Conservation (phyloP, 306 rosid species). For the Styphnolobium japonicum region DNA sequence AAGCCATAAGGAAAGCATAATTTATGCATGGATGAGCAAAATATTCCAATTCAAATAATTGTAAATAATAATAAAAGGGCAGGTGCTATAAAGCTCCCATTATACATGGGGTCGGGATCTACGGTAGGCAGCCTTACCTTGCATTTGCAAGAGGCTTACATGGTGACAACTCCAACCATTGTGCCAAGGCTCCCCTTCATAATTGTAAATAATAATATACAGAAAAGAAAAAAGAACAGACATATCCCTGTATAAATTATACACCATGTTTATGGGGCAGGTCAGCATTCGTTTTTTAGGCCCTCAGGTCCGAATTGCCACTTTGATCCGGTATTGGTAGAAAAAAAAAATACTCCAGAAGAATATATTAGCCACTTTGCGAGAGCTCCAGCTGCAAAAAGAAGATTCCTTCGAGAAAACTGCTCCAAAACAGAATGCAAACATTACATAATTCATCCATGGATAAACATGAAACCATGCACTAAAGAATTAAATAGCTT, state of each 20-base stretch:
- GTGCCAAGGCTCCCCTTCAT: too few species aligned
- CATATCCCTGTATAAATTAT: background rate
- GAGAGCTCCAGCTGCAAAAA: conserved; percentile 69
- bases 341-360: background rate
- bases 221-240: background rate
- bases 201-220: background rate
- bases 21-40: background rate
- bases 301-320: background rate
- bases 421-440: conserved; percentile 24
- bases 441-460: background rate
- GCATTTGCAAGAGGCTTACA: too few species aligned
- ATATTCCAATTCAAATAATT: background rate
- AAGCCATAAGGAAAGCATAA: too few species aligned
- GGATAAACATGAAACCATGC: background rate
- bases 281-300: background rate
- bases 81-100: too few species aligned
- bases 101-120: too few species aligned
- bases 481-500: background rate
- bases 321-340: background rate
- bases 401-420: conserved; percentile 88
- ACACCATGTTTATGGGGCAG: background rate
- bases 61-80: background rate
- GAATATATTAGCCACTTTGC: conserved; percentile 27
- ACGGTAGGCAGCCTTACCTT: too few species aligned
- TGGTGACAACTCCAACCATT: too few species aligned